Evolutionary conservation across 202 grass and related monocot genomes (phyloP).

Genomic region (Musa balbisiana): DNA sequence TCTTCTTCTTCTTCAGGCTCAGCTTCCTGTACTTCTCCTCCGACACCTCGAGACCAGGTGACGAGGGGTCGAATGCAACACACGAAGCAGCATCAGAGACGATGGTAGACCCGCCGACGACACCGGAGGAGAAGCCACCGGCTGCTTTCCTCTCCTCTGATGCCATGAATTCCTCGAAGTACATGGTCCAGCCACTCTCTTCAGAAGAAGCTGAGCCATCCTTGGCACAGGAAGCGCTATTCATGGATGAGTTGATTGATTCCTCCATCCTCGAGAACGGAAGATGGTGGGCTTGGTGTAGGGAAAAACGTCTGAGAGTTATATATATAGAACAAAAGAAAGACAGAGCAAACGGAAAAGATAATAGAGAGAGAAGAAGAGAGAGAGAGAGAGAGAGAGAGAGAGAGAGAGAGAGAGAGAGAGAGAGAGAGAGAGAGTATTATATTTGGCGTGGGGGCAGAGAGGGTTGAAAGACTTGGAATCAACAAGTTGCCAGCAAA

Average conservation of each 20-base stretch:
- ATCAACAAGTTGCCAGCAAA: neutral
- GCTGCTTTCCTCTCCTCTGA: slow-evolving; percentile 49
- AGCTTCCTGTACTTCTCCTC: slow-evolving; percentile 35
- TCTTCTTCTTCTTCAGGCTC: slow-evolving; percentile 49
- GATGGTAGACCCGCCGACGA: slow-evolving; percentile 32
- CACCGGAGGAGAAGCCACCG: slow-evolving; percentile 22
- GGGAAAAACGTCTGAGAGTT: slow-evolving; percentile 9
- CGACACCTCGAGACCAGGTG: slow-evolving; percentile 7
- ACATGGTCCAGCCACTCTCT: slow-evolving; percentile 77
- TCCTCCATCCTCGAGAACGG: slow-evolving; percentile 39
- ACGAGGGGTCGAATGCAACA: slow-evolving; percentile 1
- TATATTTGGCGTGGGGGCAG: neutral
- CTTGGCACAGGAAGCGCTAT: slow-evolving; percentile 18
- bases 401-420: neutral
- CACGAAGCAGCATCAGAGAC: slow-evolving; percentile 64
- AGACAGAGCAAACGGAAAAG: neutral
- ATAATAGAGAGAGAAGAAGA: neutral
- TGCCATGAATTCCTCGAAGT: slow-evolving; percentile 70
- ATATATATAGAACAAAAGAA: slow-evolving; percentile 31
- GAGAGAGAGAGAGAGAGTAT: neutral
- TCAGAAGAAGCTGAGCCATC: slow-evolving; percentile 39
- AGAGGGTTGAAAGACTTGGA: slow-evolving; percentile 1
- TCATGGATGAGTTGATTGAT: slow-evolving; percentile 32
- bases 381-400: neutral
- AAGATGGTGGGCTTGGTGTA: slow-evolving; percentile 12